Evolutionary conservation across 2,329 filamentous ascomycete species (phyloP).

Genomic region (Microascus cirrosus): DNA sequence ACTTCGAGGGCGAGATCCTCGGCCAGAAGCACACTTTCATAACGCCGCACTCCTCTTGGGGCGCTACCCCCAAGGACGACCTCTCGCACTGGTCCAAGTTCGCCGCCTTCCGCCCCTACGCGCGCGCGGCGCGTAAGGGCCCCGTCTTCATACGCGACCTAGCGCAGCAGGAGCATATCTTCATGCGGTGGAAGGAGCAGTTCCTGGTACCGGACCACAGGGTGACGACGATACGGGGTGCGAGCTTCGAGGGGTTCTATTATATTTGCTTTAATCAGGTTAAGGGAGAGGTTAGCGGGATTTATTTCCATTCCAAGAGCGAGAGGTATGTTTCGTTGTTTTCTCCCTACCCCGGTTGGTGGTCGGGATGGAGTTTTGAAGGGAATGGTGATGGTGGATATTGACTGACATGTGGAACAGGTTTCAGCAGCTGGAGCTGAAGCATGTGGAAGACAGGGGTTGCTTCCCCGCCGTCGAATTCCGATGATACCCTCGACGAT

Average conservation of each 20-base stretch:
- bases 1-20: constrained; percentile 97
- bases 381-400: neutral
- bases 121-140: constrained; percentile 43
- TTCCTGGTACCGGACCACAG: constrained; percentile 93
- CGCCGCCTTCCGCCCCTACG: constrained; percentile 68
- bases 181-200: constrained; percentile 99
- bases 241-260: constrained; percentile 97
- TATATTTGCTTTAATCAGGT: constrained; percentile 98
- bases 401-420: constrained; percentile 27
- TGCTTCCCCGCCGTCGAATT: constrained; percentile 86
- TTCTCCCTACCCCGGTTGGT: neutral
- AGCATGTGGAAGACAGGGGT: constrained; percentile 75
- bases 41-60: constrained; percentile 83
- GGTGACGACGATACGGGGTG: constrained; percentile 80
- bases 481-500: constrained; percentile 16
- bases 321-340: constrained; percentile 56
- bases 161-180: constrained; percentile 75
- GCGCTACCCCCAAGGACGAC: constrained; percentile 83
- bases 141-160: constrained; percentile 53
- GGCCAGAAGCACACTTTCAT: constrained; percentile 90
- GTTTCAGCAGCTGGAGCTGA: constrained; percentile 86
- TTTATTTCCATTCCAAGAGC: constrained; percentile 97
- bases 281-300: constrained; percentile 75
- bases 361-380: too few species aligned
- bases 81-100: constrained; percentile 91